phyloP scores from a whole-genome alignment of 192 early-diverging fungal genomes.

The Geosiphon pyriformis region DNA sequence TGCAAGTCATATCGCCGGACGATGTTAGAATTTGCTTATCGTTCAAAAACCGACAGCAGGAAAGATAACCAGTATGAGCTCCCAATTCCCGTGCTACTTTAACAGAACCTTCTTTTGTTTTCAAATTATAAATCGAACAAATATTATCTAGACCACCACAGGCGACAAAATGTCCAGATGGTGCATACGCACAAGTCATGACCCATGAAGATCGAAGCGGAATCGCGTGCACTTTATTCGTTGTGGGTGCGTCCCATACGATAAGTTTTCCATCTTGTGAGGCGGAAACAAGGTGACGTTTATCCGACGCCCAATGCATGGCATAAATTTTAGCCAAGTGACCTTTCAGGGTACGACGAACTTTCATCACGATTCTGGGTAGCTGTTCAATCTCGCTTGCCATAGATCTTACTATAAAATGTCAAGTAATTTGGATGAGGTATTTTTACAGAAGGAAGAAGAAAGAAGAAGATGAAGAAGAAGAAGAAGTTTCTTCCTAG shows the following conservation, averaged over 20 bases:
- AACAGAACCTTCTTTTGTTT: constrained; percentile 88
- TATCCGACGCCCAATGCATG: constrained; percentile 98
- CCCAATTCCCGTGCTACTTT: constrained; percentile 92
- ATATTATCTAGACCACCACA: constrained; percentile 99
- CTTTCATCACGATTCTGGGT: constrained; percentile 90
- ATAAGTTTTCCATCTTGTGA: constrained; percentile 99
- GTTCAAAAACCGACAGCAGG: constrained; percentile 94
- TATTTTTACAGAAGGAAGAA: constrained; percentile 14
- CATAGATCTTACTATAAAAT: constrained; percentile 72
- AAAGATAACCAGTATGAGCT: constrained; percentile 97
- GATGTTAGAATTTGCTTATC: constrained; percentile 94
- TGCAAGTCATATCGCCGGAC: constrained; percentile 98
- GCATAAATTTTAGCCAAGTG: constrained; percentile 99
- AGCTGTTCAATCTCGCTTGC: constrained; percentile 82
- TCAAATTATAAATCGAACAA: constrained; percentile 98
- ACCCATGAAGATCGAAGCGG: constrained; percentile 99
- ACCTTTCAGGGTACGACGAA: constrained; percentile 94
- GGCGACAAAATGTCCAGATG: constrained; percentile 96
- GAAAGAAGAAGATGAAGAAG: constrained; percentile 13
- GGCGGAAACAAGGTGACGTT: constrained; percentile 93
- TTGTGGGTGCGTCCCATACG: constrained; percentile 98
- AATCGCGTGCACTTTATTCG: constrained; percentile 99
- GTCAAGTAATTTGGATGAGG: background rate
- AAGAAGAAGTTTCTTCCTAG: constrained; percentile 11
- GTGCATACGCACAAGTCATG: constrained; percentile 99